Percentiles rank a stretch among this genome's conserved stretches.
These are phyloP conservation scores for Vicia sativa DNA, from an alignment of 306 rosid genomes.

Conservation along the genomic window DNA sequence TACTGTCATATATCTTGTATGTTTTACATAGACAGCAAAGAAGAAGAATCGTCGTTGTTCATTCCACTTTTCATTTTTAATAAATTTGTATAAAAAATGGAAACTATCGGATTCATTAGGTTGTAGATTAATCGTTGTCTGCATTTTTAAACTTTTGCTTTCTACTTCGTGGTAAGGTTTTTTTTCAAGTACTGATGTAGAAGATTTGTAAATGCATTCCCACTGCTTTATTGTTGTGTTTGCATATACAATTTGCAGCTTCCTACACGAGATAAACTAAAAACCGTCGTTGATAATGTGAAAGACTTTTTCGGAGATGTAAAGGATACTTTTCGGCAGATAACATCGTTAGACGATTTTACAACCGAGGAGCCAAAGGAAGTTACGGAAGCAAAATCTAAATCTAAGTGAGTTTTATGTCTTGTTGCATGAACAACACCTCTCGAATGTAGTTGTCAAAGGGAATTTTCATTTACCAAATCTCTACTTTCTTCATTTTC, in stretches of 20 bases:
- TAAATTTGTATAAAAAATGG: conserved; percentile 52
- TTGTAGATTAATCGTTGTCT: conserved; percentile 4
- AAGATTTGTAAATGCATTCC: background rate
- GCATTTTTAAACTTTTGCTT: conserved; percentile 25
- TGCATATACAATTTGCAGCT: conserved; percentile 59
- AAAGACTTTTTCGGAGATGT: conserved; percentile 88
- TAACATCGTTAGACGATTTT: conserved; percentile 52
- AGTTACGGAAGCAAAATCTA: conserved; percentile 43
- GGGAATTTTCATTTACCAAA: conserved; percentile 1
- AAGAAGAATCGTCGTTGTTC: conserved; percentile 23
- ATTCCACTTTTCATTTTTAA: conserved; percentile 8
- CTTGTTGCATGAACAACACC: conserved; percentile 1
- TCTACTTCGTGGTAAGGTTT: conserved; percentile 1
- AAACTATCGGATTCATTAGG: conserved; percentile 26
- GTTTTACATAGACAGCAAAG: background rate
- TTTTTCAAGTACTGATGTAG: background rate
- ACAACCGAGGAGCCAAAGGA: conserved; percentile 53
- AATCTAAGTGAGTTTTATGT: conserved; percentile 63
- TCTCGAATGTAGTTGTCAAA: conserved; percentile 18
- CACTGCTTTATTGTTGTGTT: conserved; percentile 25
- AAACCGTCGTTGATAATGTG: conserved; percentile 78
- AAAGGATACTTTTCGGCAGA: conserved; percentile 83
- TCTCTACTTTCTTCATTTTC: background rate
- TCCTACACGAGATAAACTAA: conserved; percentile 82
- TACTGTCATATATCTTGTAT: background rate